phyloP scores from a whole-genome alignment of 2,329 filamentous ascomycete species.

The Gliomastix tumulicola region DNA sequence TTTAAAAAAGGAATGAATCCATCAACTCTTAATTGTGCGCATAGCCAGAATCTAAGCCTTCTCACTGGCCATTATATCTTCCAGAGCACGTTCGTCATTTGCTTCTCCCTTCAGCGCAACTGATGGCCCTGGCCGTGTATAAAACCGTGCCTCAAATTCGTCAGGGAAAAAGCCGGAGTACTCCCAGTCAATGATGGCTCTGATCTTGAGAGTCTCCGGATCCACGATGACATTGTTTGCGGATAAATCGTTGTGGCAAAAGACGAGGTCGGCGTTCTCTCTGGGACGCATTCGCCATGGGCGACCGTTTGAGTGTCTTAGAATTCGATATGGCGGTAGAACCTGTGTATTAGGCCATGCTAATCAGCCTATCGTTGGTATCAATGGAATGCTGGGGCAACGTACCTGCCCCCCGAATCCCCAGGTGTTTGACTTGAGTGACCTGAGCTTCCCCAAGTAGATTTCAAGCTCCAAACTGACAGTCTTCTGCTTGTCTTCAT shows the following conservation, averaged over 20 bases:
- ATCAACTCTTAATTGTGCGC: too few relatives aligned
- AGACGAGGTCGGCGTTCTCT: slow-evolving; percentile 5
- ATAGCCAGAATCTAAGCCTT: too few relatives aligned
- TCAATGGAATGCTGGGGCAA: too few relatives aligned
- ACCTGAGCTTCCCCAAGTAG: slow-evolving; percentile 15
- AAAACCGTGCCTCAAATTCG: slow-evolving; percentile 14
- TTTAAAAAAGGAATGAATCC: too few relatives aligned
- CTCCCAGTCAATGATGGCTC: slow-evolving; percentile 29
- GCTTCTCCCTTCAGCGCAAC: slow-evolving; percentile 7
- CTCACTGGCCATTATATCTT: not conserved
- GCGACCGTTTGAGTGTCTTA: not conserved
- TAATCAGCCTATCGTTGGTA: too few relatives aligned
- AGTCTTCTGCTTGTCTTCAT: slow-evolving; percentile 1
- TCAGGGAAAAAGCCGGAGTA: slow-evolving; percentile 26
- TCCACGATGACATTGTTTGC: slow-evolving; percentile 13
- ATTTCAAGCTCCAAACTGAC: slow-evolving; percentile 17
- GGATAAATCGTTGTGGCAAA: slow-evolving; percentile 15
- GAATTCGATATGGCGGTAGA: not conserved
- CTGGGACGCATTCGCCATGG: not conserved
- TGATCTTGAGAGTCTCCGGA: slow-evolving; percentile 19
- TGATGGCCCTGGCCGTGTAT: slow-evolving; percentile 10
- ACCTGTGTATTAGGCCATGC: too few relatives aligned
- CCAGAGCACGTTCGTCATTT: slow-evolving; percentile 4
- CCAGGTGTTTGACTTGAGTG: slow-evolving; percentile 13
- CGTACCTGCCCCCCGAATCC: too few relatives aligned